phyloP scores from a whole-genome alignment of 345 rosid species.

The Eucalyptus polyanthemos region DNA sequence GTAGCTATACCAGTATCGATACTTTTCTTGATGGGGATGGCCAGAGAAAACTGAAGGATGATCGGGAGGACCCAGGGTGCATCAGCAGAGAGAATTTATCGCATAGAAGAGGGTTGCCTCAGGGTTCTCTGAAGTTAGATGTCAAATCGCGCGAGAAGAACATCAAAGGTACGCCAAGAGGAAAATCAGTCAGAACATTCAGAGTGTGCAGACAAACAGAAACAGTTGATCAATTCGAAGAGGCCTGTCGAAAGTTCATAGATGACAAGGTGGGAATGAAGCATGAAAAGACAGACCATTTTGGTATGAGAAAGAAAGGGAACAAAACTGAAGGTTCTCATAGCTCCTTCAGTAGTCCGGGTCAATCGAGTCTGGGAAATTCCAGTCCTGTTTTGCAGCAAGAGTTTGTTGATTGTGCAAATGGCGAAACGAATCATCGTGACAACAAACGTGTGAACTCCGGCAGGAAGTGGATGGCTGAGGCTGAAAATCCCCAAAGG shows the following conservation, averaged over 20 bases:
- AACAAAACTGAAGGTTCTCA: not conserved
- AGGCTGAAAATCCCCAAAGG: conserved; percentile 4
- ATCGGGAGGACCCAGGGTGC: not conserved
- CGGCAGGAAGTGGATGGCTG: conserved; percentile 1
- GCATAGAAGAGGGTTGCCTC: not conserved
- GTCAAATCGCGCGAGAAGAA: not conserved
- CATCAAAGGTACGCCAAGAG: conserved; percentile 29
- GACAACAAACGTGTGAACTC: not conserved
- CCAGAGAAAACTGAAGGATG: not conserved
- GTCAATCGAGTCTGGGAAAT: not conserved
- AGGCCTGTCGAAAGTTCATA: conserved; percentile 1
- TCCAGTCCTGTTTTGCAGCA: not conserved
- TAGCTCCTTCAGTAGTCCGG: not conserved
- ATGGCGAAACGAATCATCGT: not conserved
- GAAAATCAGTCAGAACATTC: conserved; percentile 64
- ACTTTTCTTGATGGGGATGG: conserved; percentile 13
- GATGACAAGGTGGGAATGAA: not conserved
- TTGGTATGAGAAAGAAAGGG: conserved; percentile 1
- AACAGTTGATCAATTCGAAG: conserved; percentile 9
- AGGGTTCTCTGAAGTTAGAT: conserved; percentile 23
- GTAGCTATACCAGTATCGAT: not conserved
- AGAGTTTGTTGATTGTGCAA: not conserved
- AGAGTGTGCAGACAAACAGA: conserved; percentile 14
- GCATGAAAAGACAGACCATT: not conserved
- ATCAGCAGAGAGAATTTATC: conserved; percentile 6